Conservation (phyloP, 345 rosid species). For the Sonneratia caseolaris region DNA sequence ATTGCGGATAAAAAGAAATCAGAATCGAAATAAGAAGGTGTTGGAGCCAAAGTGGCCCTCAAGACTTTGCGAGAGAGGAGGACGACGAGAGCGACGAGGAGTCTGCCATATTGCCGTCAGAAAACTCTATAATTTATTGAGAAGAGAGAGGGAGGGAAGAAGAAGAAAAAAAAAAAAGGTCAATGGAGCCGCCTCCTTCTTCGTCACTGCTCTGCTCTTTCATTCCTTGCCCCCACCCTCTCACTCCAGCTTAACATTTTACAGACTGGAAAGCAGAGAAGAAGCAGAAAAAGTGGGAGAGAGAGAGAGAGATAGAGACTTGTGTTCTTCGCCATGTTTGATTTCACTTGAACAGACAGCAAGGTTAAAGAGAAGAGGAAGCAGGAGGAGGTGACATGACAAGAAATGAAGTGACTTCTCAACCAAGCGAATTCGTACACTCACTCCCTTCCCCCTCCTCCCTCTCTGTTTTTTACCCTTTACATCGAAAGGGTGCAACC, state of each 20-base stretch:
- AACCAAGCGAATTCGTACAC: conserved; percentile 13
- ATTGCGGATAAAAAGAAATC: too few relatives aligned
- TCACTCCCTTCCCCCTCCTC: conserved; percentile 7
- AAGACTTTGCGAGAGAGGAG: too few relatives aligned
- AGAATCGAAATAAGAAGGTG: too few relatives aligned
- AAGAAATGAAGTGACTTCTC: conserved; percentile 17
- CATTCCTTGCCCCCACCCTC: background rate
- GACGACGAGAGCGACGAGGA: too few relatives aligned
- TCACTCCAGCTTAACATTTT: background rate
- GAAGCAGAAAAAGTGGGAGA: background rate
- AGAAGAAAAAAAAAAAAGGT: too few relatives aligned
- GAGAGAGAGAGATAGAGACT: background rate
- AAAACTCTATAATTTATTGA: too few relatives aligned
- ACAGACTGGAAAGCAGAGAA: background rate
- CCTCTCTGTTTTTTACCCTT: conserved; percentile 1
- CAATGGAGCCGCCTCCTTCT: background rate
- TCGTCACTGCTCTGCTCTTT: background rate
- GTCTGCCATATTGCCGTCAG: too few relatives aligned
- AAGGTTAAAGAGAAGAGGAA: background rate
- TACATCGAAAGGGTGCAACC: background rate
- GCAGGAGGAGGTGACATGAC: background rate
- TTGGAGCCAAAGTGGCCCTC: too few relatives aligned
- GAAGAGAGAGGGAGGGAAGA: too few relatives aligned
- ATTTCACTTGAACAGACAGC: conserved; percentile 16
- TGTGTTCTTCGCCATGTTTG: background rate